Conservation (phyloP, 805 yeast species). For the Wickerhamomyces ciferrii region DNA sequence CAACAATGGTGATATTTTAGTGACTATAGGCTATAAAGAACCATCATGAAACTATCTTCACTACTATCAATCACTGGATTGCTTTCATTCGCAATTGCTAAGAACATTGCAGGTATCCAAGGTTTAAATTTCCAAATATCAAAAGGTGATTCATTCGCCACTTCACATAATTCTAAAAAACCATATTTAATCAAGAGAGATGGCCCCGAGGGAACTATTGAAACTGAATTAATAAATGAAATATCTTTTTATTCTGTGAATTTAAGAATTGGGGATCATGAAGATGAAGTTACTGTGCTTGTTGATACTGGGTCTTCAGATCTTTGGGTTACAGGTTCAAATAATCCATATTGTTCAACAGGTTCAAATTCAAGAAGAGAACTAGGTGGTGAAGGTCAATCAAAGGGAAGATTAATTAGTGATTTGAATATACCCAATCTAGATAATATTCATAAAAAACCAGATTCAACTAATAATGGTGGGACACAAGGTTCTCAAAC, state of each 20-base stretch:
- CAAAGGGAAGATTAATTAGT: slow-evolving; percentile 9
- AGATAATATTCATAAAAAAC: background rate
- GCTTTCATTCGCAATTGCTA: background rate
- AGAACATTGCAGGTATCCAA: slow-evolving; percentile 2
- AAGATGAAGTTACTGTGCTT: slow-evolving; percentile 46
- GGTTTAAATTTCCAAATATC: slow-evolving; percentile 1
- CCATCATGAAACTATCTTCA: background rate
- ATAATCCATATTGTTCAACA: slow-evolving; percentile 40
- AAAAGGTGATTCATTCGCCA: slow-evolving; percentile 1
- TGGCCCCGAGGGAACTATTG: slow-evolving; percentile 22
- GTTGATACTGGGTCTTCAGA: slow-evolving; percentile 80
- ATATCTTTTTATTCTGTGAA: slow-evolving; percentile 39
- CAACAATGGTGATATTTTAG: too few species aligned
- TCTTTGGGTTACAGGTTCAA: slow-evolving; percentile 52
- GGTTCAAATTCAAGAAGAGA: slow-evolving; percentile 1
- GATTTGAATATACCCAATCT: background rate
- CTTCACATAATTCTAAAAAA: background rate
- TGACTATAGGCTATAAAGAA: too few species aligned
- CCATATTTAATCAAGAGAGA: slow-evolving; percentile 11
- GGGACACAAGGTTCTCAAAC: background rate
- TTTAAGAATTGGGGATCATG: slow-evolving; percentile 50
- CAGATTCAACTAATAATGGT: background rate
- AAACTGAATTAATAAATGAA: slow-evolving; percentile 32
- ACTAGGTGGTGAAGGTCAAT: background rate
- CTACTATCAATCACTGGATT: background rate